These are phyloP conservation scores for Wickerhamomyces sp. DNA, from an alignment of 1,139 yeast genomes.

Conservation along the genomic window DNA sequence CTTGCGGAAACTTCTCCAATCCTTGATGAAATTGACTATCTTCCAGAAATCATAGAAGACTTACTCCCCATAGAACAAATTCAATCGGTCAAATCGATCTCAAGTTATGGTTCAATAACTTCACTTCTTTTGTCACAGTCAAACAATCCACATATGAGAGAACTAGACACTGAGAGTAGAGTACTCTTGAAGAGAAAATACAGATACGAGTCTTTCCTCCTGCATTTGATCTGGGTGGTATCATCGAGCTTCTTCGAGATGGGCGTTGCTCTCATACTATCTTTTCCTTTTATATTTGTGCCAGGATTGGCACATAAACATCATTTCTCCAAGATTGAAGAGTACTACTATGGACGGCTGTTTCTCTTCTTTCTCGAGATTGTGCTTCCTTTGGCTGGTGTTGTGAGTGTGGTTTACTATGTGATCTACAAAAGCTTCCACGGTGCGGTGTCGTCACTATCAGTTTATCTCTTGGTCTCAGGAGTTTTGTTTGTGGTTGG, in stretches of 20 bases:
- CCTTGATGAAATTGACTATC: too few species aligned
- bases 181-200: not conserved
- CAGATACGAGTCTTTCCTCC: conserved; percentile 2
- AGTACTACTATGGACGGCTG: conserved; percentile 17
- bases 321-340: conserved; percentile 14
- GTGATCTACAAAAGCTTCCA: not conserved
- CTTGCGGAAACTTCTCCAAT: too few species aligned
- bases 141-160: not conserved
- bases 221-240: conserved; percentile 6
- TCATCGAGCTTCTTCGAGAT: conserved; percentile 14
- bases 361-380: conserved; percentile 12
- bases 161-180: conserved; percentile 1
- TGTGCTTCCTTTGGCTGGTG: conserved; percentile 2
- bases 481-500: not conserved
- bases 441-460: not conserved
- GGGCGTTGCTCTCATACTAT: conserved; percentile 17
- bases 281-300: conserved; percentile 21
- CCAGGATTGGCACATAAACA: conserved; percentile 15
- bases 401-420: not conserved
- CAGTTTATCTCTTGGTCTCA: not conserved
- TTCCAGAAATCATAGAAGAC: too few species aligned
- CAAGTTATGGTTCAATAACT: conserved; percentile 4
- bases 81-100: not conserved
- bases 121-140: conserved; percentile 1
- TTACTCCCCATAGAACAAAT: not conserved